Evolutionary conservation across 2,329 filamentous ascomycete species (phyloP), one percentile per base, ranked within the genome.

Genomic region (Geosmithia flava): DNA sequence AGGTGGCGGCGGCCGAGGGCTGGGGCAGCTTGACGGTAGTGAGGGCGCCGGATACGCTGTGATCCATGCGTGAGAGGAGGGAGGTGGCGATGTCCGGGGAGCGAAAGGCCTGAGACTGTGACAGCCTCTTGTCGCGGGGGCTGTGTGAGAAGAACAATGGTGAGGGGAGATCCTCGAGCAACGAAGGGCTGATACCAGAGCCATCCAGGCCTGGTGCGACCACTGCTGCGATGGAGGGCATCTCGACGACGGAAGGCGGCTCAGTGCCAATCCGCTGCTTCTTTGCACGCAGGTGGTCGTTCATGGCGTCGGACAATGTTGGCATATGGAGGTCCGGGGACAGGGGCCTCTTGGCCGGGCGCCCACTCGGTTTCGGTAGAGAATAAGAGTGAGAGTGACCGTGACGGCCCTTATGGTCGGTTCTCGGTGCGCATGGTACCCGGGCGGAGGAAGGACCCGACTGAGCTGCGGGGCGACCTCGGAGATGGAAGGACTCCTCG

Each of bases 1-100:
- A 62, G 59, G 72, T 70, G 51, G 72, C 78, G 7, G 71, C 72
- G 1, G 74, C 68, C 1, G 73, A 75, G 41, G 68, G 67, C 5
- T 72, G 67, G 11, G 77, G 72, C 44, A 80, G 64, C 55, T 74
- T 77, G 47, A 76, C 66, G 47, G 74, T 80, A 19, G 72, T 78
- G 27, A 80, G 67, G 2, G 55, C 50, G 39, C 70, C 71, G 16
- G 63, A 54, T 15, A 58, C 49, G n/a, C 69, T 63, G 43, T 76
- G 70, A 37, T 64, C 64, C 49, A 68, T 62, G 47, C 63, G 68
- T 48, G 65, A 64, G 53, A 77, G 63, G 66, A 78, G 74, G 47
- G 67, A 69, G 30, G 62, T 59, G 20, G 69, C 61, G 6, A 65
- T 61, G 49, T 75, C 72, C 15, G 67, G 58, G 20, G 66, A 59